A percentile compares a stretch with the other conserved stretches of the same genome.
These are phyloP conservation scores for Gossypium sturtianum DNA, from an alignment of 345 rosid genomes.

Conservation along the genomic window DNA sequence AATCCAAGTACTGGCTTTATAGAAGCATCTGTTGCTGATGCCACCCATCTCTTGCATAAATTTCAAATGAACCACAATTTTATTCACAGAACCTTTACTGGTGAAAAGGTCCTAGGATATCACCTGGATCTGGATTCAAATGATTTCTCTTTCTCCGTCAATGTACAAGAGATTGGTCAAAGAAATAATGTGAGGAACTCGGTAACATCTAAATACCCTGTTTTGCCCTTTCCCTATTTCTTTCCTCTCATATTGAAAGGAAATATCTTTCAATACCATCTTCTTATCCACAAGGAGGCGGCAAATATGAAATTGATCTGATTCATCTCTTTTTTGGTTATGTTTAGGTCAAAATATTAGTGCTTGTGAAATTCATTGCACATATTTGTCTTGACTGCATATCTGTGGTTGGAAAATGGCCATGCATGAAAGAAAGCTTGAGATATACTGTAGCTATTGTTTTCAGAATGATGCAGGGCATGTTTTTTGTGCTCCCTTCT, in stretches of 20 bases:
- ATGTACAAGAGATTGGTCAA: constrained; percentile 47
- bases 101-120: constrained; percentile 42
- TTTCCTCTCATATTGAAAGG: not conserved
- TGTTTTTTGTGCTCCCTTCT: not conserved
- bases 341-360: not conserved
- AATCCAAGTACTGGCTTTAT: constrained; percentile 44
- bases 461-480: not conserved
- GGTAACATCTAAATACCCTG: not conserved
- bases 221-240: not conserved
- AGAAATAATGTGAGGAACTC: constrained; percentile 39
- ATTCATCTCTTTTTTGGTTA: not conserved
- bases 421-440: not conserved
- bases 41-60: constrained; percentile 42
- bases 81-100: constrained; percentile 32
- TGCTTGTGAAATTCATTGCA: not conserved
- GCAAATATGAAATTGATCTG: not conserved
- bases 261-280: not conserved
- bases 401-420: constrained; percentile 1
- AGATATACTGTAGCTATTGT: not conserved
- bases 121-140: constrained; percentile 40
- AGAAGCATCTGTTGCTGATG: constrained; percentile 58
- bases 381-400: not conserved
- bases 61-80: constrained; percentile 49
- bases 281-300: not conserved
- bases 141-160: constrained; percentile 45